Percentiles rank a stretch among this genome's conserved stretches.
Evolutionary conservation across 2,329 filamentous ascomycete species (phyloP).

Genomic region (Pleomassaria siparia): DNA sequence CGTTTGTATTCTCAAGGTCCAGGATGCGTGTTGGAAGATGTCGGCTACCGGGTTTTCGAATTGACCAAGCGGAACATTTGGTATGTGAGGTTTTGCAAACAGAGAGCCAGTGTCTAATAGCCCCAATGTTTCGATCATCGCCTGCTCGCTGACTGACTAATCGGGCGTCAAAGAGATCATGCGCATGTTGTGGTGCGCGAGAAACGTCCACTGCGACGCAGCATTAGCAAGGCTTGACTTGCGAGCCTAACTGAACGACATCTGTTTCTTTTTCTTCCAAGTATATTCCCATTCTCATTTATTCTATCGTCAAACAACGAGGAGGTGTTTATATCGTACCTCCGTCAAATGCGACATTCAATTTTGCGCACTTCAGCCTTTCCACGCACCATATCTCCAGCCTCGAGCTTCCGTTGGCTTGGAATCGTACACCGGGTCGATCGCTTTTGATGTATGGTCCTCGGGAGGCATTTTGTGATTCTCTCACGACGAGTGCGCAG

Average conservation of each 20-base stretch:
- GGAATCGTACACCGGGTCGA: slow-evolving; percentile 2
- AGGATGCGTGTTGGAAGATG: slow-evolving; percentile 4
- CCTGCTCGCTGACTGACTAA: slow-evolving; percentile 3
- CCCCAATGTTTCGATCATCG: slow-evolving; percentile 3
- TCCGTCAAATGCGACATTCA: slow-evolving; percentile 4
- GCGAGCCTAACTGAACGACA: not conserved
- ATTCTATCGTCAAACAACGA: too few relatives aligned
- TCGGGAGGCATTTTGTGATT: not conserved
- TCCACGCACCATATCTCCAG: slow-evolving; percentile 7
- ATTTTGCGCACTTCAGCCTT: not conserved
- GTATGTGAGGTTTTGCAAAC: not conserved
- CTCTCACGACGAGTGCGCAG: not conserved
- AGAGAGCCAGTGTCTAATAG: slow-evolving; percentile 5
- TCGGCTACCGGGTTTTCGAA: not conserved
- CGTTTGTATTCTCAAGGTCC: not conserved
- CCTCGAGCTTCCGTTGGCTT: not conserved
- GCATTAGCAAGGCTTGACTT: not conserved
- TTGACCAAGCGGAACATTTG: not conserved
- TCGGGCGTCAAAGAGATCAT: not conserved
- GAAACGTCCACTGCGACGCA: not conserved
- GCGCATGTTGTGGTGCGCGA: not conserved
- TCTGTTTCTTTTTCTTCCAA: not conserved
- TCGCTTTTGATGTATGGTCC: not conserved
- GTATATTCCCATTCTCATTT: not conserved
- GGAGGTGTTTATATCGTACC: too few relatives aligned